phyloP scores from a whole-genome alignment of 2,329 filamentous ascomycete genomes.

The Penicillium brevicompactum region DNA sequence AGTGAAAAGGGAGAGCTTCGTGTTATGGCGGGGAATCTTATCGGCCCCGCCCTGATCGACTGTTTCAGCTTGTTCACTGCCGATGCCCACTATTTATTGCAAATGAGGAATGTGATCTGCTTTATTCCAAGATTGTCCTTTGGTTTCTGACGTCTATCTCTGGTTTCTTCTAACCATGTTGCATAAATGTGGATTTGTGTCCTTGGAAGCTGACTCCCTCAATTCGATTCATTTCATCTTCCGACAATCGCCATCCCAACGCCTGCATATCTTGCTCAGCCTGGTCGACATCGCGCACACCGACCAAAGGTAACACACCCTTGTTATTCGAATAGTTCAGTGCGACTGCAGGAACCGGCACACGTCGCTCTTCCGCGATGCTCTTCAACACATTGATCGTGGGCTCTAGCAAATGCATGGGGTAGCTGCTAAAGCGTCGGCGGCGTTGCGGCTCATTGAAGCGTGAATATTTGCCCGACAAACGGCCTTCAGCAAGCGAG shows the following conservation, averaged over 20 bases:
- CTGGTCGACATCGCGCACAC: constrained; percentile 45
- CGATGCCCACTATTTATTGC: not conserved
- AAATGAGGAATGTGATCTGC: not conserved
- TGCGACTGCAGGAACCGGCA: constrained; percentile 42
- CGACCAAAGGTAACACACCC: constrained; percentile 47
- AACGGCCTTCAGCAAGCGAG: constrained; percentile 43
- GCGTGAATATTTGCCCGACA: constrained; percentile 44
- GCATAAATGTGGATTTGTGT: constrained; percentile 42
- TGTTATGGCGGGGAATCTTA: constrained; percentile 1
- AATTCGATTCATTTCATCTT: constrained; percentile 45
- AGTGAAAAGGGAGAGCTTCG: constrained; percentile 3
- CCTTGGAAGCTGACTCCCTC: constrained; percentile 46
- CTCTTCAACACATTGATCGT: constrained; percentile 37
- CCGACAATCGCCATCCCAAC: constrained; percentile 45
- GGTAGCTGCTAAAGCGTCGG: constrained; percentile 46
- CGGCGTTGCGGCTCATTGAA: constrained; percentile 41
- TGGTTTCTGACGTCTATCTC: not conserved
- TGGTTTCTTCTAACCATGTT: constrained; percentile 40
- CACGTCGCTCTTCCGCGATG: constrained; percentile 39
- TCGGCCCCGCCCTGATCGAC: not conserved
- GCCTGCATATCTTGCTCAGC: constrained; percentile 43
- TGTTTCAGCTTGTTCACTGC: not conserved
- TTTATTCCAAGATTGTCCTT: not conserved
- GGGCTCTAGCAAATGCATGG: constrained; percentile 47
- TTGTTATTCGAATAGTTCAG: constrained; percentile 51